Conservation (phyloP, 371 early-diverging fungal species). For the Coemansia sp. region DNA sequence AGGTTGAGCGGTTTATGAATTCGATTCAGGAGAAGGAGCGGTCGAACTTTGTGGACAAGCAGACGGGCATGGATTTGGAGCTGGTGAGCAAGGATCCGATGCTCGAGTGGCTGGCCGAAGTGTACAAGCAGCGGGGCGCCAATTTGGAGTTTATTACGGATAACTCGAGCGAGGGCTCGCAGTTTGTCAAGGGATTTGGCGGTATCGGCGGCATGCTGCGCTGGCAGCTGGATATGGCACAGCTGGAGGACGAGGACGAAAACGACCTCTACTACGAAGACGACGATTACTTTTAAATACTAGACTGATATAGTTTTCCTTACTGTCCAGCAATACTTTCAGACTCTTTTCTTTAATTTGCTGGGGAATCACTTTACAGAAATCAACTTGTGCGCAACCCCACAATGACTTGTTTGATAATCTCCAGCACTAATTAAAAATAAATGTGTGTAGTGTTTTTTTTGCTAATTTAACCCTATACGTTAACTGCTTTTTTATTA, state of each 20-base stretch:
- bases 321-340: too few relatives aligned
- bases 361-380: neutral
- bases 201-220: conserved; percentile 98
- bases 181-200: conserved; percentile 99
- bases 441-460: neutral
- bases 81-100: conserved; percentile 52
- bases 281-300: conserved; percentile 18
- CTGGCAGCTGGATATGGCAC: conserved; percentile 62
- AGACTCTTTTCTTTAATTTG: neutral
- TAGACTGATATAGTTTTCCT: neutral
- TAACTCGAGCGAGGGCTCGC: conserved; percentile 96
- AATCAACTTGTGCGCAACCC: neutral
- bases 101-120: conserved; percentile 99
- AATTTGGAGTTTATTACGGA: conserved; percentile 96
- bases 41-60: conserved; percentile 60
- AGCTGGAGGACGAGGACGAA: neutral
- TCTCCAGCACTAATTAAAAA: too few relatives aligned
- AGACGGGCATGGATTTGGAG: conserved; percentile 72
- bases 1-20: conserved; percentile 70
- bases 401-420: neutral
- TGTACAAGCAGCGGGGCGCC: conserved; percentile 97
- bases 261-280: conserved; percentile 23
- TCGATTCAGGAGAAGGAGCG: conserved; percentile 83
- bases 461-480: neutral
- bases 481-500: neutral